Evolutionary conservation across 2,329 filamentous ascomycete species (phyloP), one percentile per base, ranked within the genome.

Genomic region (Xylaria hypoxylon): DNA sequence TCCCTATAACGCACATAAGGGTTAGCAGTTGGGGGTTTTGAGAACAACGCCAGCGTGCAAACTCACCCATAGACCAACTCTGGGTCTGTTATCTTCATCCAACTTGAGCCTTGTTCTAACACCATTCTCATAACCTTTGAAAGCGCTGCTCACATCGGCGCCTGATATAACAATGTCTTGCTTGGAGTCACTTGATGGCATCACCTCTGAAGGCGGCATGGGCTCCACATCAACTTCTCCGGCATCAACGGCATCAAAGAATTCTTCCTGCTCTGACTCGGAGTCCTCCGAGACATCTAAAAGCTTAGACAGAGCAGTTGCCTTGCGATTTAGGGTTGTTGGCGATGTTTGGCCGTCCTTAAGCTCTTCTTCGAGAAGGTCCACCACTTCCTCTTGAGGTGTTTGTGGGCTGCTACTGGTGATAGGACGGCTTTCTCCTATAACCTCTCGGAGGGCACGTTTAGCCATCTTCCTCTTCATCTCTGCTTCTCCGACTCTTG

Each of bases 211-310:
- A 33, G 83, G 80, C 5, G 90, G 88, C 80, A 93, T 84, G n/a
- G 83, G 79, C 64, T 90, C 88, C 4, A 96, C 89, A 72, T 97
- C 90, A 17, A 98, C 92, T 74, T 96, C 92, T 15, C 96, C 96
- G 47, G 94, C 92, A 78, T 97, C 96, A 5, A 99, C 91, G 8
- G 96, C 96, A 80, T 99, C 96, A 73, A 98, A 99, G 78, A 99
- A 99, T 77, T 98, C 95, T 59, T 97, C 92, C 53, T 93, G 93
- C 38, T 92, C 91, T 3, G 93, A 92, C 64, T 94, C 91, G 1
- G 90, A 92, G 60, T 95, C 94, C 0, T 73, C 72, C 0, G 92
- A 96, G 31, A 96, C 79, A 65, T 91, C 89, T 55, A 90, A 88
- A 50, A 95, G 86, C 71, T 92, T 87, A 33, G 89, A 89, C 47